A percentile compares a stretch with the other conserved stretches of the same genome.
Conservation (phyloP, 805 yeast species). For the Ogataea minuta region DNA sequence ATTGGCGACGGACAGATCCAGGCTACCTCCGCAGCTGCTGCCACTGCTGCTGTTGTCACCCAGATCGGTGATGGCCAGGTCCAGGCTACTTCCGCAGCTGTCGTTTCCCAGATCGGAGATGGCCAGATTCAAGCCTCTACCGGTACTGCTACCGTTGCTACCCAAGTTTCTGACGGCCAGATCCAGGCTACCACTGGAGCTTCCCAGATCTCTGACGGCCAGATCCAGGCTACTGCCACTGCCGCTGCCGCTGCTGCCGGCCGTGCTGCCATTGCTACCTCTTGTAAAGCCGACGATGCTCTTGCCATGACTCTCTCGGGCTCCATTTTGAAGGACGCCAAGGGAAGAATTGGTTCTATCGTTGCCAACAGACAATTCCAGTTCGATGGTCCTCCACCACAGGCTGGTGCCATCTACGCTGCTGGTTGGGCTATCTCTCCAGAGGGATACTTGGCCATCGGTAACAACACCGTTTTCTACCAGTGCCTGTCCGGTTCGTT, state of each 20-base stretch:
- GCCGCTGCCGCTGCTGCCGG: conserved; percentile 28
- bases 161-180: conserved; percentile 46
- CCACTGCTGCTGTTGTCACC: conserved; percentile 23
- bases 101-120: conserved; percentile 42
- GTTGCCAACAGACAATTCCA: conserved; percentile 66
- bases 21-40: conserved; percentile 31
- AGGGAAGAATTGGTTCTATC: conserved; percentile 56
- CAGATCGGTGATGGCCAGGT: conserved; percentile 31
- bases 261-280: conserved; percentile 15
- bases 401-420: conserved; percentile 54
- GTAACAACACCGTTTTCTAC: conserved; percentile 48
- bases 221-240: conserved; percentile 40
- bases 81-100: conserved; percentile 23
- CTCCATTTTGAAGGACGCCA: conserved; percentile 44
- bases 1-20: conserved; percentile 29
- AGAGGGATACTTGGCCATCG: conserved; percentile 49
- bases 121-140: conserved; percentile 48
- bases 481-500: conserved; percentile 56
- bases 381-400: conserved; percentile 66
- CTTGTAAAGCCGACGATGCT: conserved; percentile 38
- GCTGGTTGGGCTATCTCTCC: conserved; percentile 49
- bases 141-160: conserved; percentile 35
- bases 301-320: conserved; percentile 43
- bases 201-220: conserved; percentile 45
- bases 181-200: conserved; percentile 38